Base-by-base conservation (phyloP, 805 yeast genomes). In the Metschnikowia koreensis region DNA sequence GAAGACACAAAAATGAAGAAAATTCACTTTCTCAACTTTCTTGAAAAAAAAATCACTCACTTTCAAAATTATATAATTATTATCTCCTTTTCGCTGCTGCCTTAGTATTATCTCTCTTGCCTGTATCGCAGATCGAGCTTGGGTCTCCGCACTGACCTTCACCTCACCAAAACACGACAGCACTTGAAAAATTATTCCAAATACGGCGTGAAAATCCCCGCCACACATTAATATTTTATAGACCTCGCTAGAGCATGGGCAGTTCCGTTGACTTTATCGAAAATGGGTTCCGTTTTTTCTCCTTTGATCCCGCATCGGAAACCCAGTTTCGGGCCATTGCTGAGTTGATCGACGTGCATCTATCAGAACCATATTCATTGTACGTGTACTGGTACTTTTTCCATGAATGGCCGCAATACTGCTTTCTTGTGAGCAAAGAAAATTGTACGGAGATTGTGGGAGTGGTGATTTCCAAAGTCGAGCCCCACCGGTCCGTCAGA, bases 361-460 rank as follows among this genome's bases (percentile, higher is more conserved):
- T 94, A 38, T 86, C 94, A 29, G 99, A 94, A 67, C 98, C 99
- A 0, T 94, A 94, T 66, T 92, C 97, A 4, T 80, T 89, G 16
- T 94, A 89, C 62, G 97, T 94, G 2, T 94, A 92, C 68, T 80
- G 96, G 64, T 94, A 86, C 70, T 94, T 94, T 65, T 72, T 94
- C 41, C 86, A 87, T 60, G 86, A 84, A 60, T 92, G 97, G 97
- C 97, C 98, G 1, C 84, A 87, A 44, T 77, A 91, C 52, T 87
- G 96, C 54, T 79, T 80, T 48, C 63, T 88, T 38, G 93, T 87
- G 9, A 78, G 77, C 52, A 77, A 74, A 44, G 59, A 51, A 13
- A 58, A 56, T 2, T 61, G 63, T 1, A 64, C 54, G 5, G 61
- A 64, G 16, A 76, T 86, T 2, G 74, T 92, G n/a, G 99, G 97